A percentile compares a stretch with the other conserved stretches of the same genome.
Conservation (phyloP, 2,329 filamentous ascomycete genomes). For the Leptographium lundbergii region DNA sequence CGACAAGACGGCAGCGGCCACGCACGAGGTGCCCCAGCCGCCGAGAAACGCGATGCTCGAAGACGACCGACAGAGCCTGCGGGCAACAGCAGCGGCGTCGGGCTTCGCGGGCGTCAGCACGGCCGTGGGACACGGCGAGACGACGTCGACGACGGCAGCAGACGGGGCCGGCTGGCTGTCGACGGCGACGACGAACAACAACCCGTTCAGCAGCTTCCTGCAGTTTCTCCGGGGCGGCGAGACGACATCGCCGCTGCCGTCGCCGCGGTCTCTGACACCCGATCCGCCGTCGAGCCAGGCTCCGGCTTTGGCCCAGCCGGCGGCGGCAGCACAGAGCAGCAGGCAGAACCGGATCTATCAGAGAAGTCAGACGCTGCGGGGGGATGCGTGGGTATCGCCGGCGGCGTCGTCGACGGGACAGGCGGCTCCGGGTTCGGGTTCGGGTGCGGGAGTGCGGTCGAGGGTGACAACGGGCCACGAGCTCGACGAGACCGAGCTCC, state of each 20-base stretch:
- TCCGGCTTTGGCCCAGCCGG: not conserved
- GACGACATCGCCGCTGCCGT: constrained; percentile 31
- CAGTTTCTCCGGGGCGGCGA: constrained; percentile 47
- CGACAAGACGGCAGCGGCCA: constrained; percentile 1
- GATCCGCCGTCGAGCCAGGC: not conserved
- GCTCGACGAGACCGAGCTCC: constrained; percentile 15
- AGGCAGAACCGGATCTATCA: constrained; percentile 62
- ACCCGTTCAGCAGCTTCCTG: constrained; percentile 49
- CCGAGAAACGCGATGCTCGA: constrained; percentile 51
- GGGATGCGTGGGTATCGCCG: constrained; percentile 22
- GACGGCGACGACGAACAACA: constrained; percentile 26
- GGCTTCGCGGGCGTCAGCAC: constrained; percentile 4
- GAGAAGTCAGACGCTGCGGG: constrained; percentile 60
- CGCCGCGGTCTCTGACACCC: constrained; percentile 9
- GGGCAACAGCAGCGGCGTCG: constrained; percentile 26
- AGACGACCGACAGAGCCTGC: constrained; percentile 49
- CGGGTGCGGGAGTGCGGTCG: too few relatives aligned
- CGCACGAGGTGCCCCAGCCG: constrained; percentile 58
- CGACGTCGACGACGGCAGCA: constrained; percentile 2
- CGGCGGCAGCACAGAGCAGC: not conserved
- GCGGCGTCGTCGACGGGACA: constrained; percentile 8
- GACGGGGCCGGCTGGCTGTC: constrained; percentile 16
- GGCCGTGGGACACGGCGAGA: constrained; percentile 10
- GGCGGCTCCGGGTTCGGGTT: not conserved
- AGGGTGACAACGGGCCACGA: constrained; percentile 39